Evolutionary conservation across 495 filamentous ascomycete species (phyloP), one percentile per base, ranked within the genome.

Genomic region (Elaphomyces granulatus): DNA sequence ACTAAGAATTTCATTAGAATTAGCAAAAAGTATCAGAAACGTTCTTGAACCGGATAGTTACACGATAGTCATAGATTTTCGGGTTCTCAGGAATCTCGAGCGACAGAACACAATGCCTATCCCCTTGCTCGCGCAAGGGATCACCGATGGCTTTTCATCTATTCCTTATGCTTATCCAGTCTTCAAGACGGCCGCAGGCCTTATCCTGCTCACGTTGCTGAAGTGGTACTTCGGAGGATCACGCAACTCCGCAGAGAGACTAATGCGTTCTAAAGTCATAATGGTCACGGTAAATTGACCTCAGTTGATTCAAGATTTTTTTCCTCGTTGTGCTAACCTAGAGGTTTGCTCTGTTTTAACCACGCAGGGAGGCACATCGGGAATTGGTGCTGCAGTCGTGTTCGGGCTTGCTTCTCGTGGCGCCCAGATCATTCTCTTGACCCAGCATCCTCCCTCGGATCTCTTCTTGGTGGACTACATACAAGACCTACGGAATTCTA

Each of bases 401-500:
- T 67, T 71, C 41, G 71, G 77, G 45, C 77, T 99, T 32, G 88
- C 88, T 45, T 37, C 59, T 7, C 79, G 87, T 40, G 92, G 92
- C 45, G 86, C 87, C 39, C 90, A 99, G 65, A 57, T 96, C 41
- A 74, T 96, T 39, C 78, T 99, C 10, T 77, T 99, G 16, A 88
- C 86, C 4, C 82, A 80, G 50, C 77, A 87, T 52, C 61, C 80
- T 1, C 73, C 80, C 3, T 73, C 76, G 20, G 87, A 96, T 56
- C 66, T 83, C 17, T 99, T 95, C 59, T 72, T 95, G 1, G 77
- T 81, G 39, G 92, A 96, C 45, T 90, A 81, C 59, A 83, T 99
- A 50, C 77, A 87, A 18, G 90, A 95, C 56, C 61, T 99, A 4
- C 83, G 90, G 34, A 65, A 66, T 12, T 63, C 69, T 17, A 85